Evolutionary conservation across 305 asterid species (phyloP).

Genomic region (Andrographis paniculata): DNA sequence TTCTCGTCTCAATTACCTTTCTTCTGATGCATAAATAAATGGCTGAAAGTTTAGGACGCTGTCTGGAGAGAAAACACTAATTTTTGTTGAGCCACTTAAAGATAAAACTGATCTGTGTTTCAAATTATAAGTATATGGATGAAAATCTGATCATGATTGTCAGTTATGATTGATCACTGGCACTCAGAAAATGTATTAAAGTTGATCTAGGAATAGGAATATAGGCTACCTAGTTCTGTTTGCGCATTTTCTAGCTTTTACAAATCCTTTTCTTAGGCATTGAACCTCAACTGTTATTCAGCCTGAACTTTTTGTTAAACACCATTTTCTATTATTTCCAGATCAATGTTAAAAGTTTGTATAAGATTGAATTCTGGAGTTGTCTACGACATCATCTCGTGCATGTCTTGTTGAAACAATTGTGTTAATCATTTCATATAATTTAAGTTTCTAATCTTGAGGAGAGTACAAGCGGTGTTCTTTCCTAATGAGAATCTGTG

Average conservation of each 20-base stretch:
- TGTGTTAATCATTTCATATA: conserved; percentile 1
- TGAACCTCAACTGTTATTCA: not conserved
- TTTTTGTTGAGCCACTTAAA: conserved; percentile 4
- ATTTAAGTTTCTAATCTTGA: conserved; percentile 10
- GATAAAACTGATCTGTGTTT: conserved; percentile 5
- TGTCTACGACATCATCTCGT: conserved; percentile 7
- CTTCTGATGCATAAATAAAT: conserved; percentile 15
- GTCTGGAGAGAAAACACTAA: not conserved
- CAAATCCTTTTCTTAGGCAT: no score
- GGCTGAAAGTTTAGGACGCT: not conserved
- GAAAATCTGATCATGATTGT: conserved; percentile 8
- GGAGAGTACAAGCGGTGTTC: conserved; percentile 7
- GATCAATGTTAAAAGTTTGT: no score
- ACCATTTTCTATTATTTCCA: not conserved
- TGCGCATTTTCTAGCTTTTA: no score
- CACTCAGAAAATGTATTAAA: no score
- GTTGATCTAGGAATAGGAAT: no score
- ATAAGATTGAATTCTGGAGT: not conserved
- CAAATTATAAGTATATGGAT: conserved; percentile 12
- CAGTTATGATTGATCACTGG: not conserved
- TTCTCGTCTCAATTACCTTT: conserved; percentile 18
- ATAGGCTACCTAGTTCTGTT: no score
- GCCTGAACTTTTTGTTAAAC: conserved; percentile 8
- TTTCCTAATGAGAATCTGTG: conserved; percentile 19
- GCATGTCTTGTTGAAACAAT: not conserved